A percentile compares a stretch with the other conserved stretches of the same genome.
Conservation (phyloP, 495 filamentous ascomycete species). For the Aspergillus cavernicola region DNA sequence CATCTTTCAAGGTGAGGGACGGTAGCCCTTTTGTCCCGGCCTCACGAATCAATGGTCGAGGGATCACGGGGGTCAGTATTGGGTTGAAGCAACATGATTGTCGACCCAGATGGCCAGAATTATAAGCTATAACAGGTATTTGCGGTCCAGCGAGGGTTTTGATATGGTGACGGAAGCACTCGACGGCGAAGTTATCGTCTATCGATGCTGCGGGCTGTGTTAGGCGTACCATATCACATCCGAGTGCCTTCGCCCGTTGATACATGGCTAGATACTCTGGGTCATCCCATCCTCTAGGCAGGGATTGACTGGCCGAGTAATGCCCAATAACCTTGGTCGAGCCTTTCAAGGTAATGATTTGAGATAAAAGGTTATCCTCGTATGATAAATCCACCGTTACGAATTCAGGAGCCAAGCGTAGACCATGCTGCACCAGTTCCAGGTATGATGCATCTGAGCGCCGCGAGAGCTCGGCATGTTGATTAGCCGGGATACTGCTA, state of each 20-base stretch:
- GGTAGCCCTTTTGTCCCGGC: conserved; percentile 23
- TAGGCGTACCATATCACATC: conserved; percentile 49
- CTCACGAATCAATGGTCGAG: conserved; percentile 26
- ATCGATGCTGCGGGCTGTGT: conserved; percentile 37
- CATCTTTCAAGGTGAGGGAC: conserved; percentile 41
- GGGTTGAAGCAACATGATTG: conserved; percentile 61
- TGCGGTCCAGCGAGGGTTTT: conserved; percentile 23
- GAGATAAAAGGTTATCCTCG: conserved; percentile 47
- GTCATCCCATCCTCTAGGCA: conserved; percentile 42
- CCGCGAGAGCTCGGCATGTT: conserved; percentile 21
- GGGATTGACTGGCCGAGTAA: conserved; percentile 45
- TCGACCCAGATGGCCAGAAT: conserved; percentile 63
- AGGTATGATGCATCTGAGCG: conserved; percentile 49
- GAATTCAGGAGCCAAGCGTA: conserved; percentile 68
- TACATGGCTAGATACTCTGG: conserved; percentile 33
- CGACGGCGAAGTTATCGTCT: conserved; percentile 42
- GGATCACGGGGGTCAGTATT: conserved; percentile 59
- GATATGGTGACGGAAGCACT: conserved; percentile 34
- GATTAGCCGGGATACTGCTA: conserved; percentile 26
- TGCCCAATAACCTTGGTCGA: conserved; percentile 66
- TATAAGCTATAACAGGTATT: conserved; percentile 64
- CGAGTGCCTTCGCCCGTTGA: conserved; percentile 39
- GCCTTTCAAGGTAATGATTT: conserved; percentile 55
- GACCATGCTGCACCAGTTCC: conserved; percentile 59
- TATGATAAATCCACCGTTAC: conserved; percentile 62